Percentiles rank a stretch among this genome's conserved stretches.
Evolutionary conservation across 106 monocot genomes (phyloP).

Genomic region (Phalaenopsis aphrodite): DNA sequence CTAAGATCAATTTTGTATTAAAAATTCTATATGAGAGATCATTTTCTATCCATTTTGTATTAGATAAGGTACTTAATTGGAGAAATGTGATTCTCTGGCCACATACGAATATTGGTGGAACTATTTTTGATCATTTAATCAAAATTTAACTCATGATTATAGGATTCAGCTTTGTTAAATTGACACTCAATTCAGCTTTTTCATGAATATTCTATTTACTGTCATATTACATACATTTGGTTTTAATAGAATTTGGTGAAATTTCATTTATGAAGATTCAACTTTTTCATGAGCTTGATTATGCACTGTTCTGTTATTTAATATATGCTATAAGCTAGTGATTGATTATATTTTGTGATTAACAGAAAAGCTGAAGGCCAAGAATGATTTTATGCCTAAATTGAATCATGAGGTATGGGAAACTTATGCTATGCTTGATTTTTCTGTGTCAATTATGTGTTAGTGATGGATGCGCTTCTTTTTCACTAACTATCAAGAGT

Average conservation of each 20-base stretch:
- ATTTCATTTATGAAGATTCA: background rate
- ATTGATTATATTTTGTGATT: slow-evolving; percentile 9
- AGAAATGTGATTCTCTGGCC: too few relatives aligned
- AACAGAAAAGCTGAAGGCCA: slow-evolving; percentile 47
- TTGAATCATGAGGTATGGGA: slow-evolving; percentile 39
- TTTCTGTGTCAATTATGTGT: background rate
- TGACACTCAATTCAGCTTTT: too few relatives aligned
- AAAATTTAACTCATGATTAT: too few relatives aligned
- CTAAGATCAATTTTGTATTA: too few relatives aligned
- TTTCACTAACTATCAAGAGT: background rate
- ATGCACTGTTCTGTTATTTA: background rate
- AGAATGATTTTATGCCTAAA: slow-evolving; percentile 25
- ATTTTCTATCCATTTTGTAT: too few relatives aligned
- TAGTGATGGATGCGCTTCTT: too few relatives aligned
- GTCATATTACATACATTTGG: background rate
- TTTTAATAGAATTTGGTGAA: background rate
- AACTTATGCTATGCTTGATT: background rate
- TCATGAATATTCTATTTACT: background rate
- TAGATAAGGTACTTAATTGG: too few relatives aligned
- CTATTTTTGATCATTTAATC: too few relatives aligned
- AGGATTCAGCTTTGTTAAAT: too few relatives aligned
- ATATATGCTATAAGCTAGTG: background rate
- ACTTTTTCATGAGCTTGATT: background rate
- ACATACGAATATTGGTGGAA: too few relatives aligned
- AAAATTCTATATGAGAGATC: too few relatives aligned